Evolutionary conservation across 2,329 filamentous ascomycete species (phyloP).

Genomic region (Scedosporium aurantiacum): DNA sequence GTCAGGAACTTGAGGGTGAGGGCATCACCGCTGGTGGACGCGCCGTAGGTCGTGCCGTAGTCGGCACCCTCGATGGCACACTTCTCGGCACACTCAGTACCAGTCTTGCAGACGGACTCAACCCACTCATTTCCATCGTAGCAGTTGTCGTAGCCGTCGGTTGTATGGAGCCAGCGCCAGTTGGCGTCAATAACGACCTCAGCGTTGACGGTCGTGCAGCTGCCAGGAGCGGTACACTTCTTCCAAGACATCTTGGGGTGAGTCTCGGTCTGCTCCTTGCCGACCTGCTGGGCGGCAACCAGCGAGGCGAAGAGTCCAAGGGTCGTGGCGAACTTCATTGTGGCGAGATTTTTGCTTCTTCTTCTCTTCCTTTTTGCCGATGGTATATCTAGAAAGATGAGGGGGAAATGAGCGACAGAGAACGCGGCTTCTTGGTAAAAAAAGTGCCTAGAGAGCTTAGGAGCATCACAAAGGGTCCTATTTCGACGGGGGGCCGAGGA

Average conservation of each 20-base stretch:
- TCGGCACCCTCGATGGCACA: constrained; percentile 36
- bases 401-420: background rate
- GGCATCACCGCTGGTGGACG: constrained; percentile 31
- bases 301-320: constrained; percentile 15
- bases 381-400: background rate
- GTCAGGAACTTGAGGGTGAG: constrained; percentile 41
- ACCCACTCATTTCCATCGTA: constrained; percentile 31
- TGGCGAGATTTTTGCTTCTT: background rate
- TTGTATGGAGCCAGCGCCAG: constrained; percentile 42
- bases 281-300: constrained; percentile 29
- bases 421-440: background rate
- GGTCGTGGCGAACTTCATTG: constrained; percentile 3
- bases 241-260: constrained; percentile 32
- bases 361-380: background rate
- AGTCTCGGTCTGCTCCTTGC: constrained; percentile 23
- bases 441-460: background rate
- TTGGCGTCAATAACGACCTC: constrained; percentile 39
- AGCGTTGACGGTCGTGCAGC: constrained; percentile 28
- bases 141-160: constrained; percentile 30
- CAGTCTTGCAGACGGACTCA: constrained; percentile 23
- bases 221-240: constrained; percentile 28
- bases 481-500: background rate
- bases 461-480: background rate
- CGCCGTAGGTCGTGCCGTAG: constrained; percentile 33
- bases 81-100: constrained; percentile 28